phyloP scores from a whole-genome alignment of 768 basidiomycete species.

The Multifurca ochricompacta region DNA sequence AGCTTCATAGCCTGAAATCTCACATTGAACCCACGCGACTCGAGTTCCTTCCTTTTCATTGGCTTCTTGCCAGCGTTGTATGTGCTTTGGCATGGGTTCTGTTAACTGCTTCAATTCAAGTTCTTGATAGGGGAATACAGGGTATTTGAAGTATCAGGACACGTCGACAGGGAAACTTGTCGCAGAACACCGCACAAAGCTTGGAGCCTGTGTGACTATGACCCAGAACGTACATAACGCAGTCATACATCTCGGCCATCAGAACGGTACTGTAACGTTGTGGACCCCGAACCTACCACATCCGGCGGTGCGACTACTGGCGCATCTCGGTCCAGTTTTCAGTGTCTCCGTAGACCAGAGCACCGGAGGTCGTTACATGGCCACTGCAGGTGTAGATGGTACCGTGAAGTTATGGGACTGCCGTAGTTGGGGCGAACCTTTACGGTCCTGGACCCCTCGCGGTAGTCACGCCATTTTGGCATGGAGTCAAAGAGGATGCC shows the following conservation, averaged over 20 bases:
- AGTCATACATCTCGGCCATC: slow-evolving; percentile 89
- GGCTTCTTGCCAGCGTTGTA: slow-evolving; percentile 81
- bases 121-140: slow-evolving; percentile 62
- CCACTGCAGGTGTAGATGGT: slow-evolving; percentile 82
- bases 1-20: slow-evolving; percentile 75
- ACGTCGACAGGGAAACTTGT: slow-evolving; percentile 87
- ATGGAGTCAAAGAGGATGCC: slow-evolving; percentile 80
- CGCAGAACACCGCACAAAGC: slow-evolving; percentile 81
- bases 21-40: slow-evolving; percentile 87
- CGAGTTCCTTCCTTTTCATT: slow-evolving; percentile 93
- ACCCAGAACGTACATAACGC: slow-evolving; percentile 90
- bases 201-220: slow-evolving; percentile 80
- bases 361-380: slow-evolving; percentile 82
- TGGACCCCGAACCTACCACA: slow-evolving; percentile 95
- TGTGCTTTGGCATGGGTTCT: slow-evolving; percentile 23
- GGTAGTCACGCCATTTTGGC: slow-evolving; percentile 62
- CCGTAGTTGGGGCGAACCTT: slow-evolving; percentile 86
- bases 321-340: slow-evolving; percentile 82
- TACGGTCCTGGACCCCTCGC: slow-evolving; percentile 70
- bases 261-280: slow-evolving; percentile 90
- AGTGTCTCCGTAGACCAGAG: slow-evolving; percentile 80
- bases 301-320: slow-evolving; percentile 85
- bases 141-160: slow-evolving; percentile 94
- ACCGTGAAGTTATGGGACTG: slow-evolving; percentile 95
- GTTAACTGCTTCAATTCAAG: not conserved